Base-by-base conservation (phyloP, 179 eudicot genomes). In the Beta lomatogona region DNA sequence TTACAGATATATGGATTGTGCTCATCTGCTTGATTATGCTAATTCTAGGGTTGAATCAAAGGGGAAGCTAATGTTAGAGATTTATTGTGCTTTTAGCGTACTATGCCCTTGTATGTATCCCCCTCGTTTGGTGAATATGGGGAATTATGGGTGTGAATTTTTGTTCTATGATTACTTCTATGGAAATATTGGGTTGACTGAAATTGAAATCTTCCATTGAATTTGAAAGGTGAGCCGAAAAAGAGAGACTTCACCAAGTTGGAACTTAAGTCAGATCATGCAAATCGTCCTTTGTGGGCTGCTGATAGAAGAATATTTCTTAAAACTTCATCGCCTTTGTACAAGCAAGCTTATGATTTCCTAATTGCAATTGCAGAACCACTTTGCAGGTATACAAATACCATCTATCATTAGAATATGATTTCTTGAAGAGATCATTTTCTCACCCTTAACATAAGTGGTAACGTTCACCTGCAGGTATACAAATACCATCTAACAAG, bases 341-440 rank as follows among this genome's bases (percentile, higher is more conserved):
- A 96, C 77, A 96, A 96, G 82, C 99, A 96, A 86, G 99, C 99
- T 44, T 96, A 96, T 84, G 99, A 96, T 83, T 96, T 96, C 68
- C 97, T 96, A 59, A 94, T 96, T 41, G 99, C 99, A 68, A 96
- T 96, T 75, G 98, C 99, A 0, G 99, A 96, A 75, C 99, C 99
- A 0, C 98, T 96, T 75, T 96, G 99, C 94, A 94, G 99, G 99
- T 94, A 84, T 44, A 11, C 15, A n/a, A 69, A n/a, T 79, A 53
- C 50, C 15, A 48, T 75, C 60, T 19, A 28, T 66, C 10, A 58
- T 41, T 36, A 21, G 65, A 5, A 36, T 61, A 21, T 41, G 28
- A 13, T 54, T 46, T 73, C 8, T 58, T 36, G 8, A 53, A 4
- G 31, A 52, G 75, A 55, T 12, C 36, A 6, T 18, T 6, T 5